Conservation (phyloP, 2,329 filamentous ascomycete species). For the Dactylellina cionopaga region DNA sequence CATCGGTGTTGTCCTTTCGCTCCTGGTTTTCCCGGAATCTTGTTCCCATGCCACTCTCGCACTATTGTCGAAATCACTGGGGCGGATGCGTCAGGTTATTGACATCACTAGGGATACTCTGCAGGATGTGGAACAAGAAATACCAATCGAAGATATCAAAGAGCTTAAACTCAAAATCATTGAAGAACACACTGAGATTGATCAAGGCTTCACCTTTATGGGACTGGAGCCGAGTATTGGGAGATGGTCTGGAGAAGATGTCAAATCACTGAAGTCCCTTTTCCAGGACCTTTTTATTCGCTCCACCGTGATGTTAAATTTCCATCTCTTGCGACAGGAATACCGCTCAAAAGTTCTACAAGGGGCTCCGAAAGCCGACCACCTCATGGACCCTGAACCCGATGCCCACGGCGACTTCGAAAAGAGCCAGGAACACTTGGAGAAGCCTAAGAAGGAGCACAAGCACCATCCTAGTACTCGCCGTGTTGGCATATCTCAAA, state of each 20-base stretch:
- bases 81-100: conserved; percentile 34
- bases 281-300: conserved; percentile 48
- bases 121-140: conserved; percentile 17
- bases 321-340: conserved; percentile 43
- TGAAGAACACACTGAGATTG: conserved; percentile 22
- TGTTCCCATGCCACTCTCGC: conserved; percentile 63
- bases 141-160: conserved; percentile 35
- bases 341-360: conserved; percentile 36
- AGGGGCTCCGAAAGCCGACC: conserved; percentile 8
- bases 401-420: not conserved
- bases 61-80: conserved; percentile 56
- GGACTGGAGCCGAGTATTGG: conserved; percentile 37
- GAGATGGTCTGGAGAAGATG: conserved; percentile 44
- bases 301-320: conserved; percentile 35
- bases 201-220: conserved; percentile 39
- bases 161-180: conserved; percentile 37
- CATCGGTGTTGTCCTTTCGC: conserved; percentile 62
- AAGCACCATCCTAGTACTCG: not conserved
- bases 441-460: conserved; percentile 3
- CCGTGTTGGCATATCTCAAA: conserved; percentile 21
- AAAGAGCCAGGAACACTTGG: conserved; percentile 16
- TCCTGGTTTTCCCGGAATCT: conserved; percentile 66
- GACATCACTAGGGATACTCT: conserved; percentile 31
- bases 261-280: conserved; percentile 21
- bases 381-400: not conserved